Conservation (phyloP, 257 asterid genomes). For the Salvia miltiorrhiza region DNA sequence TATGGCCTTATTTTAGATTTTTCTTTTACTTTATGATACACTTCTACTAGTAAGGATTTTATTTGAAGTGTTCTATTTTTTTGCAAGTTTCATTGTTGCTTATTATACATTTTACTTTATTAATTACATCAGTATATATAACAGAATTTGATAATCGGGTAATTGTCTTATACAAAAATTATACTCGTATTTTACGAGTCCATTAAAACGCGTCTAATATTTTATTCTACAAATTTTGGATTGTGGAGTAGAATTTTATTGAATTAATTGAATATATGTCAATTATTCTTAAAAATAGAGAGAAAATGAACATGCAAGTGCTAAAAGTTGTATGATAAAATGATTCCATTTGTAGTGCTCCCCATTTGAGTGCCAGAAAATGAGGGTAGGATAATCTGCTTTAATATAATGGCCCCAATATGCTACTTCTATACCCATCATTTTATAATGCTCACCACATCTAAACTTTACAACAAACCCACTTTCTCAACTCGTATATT, state of each 20-base stretch:
- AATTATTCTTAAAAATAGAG: background rate
- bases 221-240: too few species aligned
- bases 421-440: too few species aligned
- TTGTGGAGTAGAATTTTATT: background rate
- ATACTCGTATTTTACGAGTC: background rate
- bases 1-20: background rate
- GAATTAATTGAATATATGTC: too few species aligned
- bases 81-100: too few species aligned
- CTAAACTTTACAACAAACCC: background rate
- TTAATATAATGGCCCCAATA: conserved; percentile 20
- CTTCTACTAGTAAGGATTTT: too few species aligned
- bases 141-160: too few species aligned
- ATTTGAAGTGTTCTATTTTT: too few species aligned
- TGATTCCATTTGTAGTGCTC: background rate
- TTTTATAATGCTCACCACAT: background rate
- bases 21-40: background rate
- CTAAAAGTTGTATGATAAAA: background rate
- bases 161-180: background rate
- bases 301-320: background rate
- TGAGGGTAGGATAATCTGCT: conserved; percentile 19
- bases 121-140: too few species aligned
- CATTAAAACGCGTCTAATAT: background rate
- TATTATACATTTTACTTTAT: background rate
- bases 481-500: too few species aligned
- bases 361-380: conserved; percentile 30